Conservation (phyloP, 305 asterid genomes). For the Fraxinus velutina region DNA sequence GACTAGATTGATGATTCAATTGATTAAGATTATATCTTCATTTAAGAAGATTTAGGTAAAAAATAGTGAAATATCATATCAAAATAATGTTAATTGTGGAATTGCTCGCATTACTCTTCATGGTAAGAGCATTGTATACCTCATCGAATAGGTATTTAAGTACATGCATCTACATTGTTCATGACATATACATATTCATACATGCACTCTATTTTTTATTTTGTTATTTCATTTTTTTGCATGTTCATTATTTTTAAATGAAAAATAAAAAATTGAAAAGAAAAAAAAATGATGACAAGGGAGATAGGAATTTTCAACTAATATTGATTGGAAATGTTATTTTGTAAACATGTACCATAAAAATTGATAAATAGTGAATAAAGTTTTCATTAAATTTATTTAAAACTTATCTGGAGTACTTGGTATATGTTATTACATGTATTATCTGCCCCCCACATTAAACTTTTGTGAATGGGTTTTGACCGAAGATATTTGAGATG, state of each 20-base stretch:
- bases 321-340: background rate
- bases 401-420: background rate
- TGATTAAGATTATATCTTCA: background rate
- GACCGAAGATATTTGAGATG: background rate
- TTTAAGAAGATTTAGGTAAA: background rate
- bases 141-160: no score
- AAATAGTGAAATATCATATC: background rate
- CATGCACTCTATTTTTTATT: background rate
- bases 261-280: no score
- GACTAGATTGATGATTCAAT: background rate
- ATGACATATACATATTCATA: background rate
- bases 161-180: background rate
- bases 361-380: no score
- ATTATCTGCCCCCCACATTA: background rate
- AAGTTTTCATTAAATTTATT: no score
- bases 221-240: background rate
- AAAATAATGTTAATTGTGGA: no score
- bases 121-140: background rate
- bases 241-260: no score
- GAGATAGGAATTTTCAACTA: background rate
- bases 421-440: background rate
- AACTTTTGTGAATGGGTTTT: background rate
- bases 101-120: background rate
- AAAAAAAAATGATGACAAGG: background rate
- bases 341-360: background rate